Base-by-base conservation (phyloP, 78 protist genomes). In the Emiliania huxleyi region DNA sequence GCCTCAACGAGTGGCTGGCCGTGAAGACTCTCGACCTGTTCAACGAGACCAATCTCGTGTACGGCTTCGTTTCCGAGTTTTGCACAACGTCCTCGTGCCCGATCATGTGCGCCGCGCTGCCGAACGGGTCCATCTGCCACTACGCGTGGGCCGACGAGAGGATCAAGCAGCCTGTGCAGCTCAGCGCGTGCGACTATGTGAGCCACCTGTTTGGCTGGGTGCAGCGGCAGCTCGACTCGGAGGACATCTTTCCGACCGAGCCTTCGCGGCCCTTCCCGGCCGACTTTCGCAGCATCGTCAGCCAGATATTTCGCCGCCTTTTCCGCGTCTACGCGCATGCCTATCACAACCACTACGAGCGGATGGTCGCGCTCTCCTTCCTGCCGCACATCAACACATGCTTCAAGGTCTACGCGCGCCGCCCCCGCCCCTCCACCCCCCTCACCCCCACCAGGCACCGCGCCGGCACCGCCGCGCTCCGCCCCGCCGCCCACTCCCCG, bases 311-410 rank as follows among this genome's bases (percentile, higher is more conserved):
- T 94, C 96, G 95, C 92, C 44, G 99, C 69, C 95, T 98, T 75
- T 97, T 98, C 92, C 96, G 99, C 12, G 98, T 99, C 21, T 99
- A 98, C 52, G 99, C 98, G 0, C 99, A 99, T 91, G 95, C 98
- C 87, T 99, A 98, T 94, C 95, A 97, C 96, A 69, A 94, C 23
- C 99, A 99, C 94, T 97, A 97, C 87, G 87, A 92, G 91, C 15
- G 77, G 73, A 77, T 95, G 29, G 38, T 88, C 6, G 2, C 44
- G 8, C 87, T 95, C 12, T 93, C 55, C 21, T 94, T 69, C 37
- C 95, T 92, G 92, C 75, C 95, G 18, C 96, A 95, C 69, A 49
- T 93, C 48, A 93, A 91, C 92, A 75, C 93, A 0, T 69, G 91
- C 73, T 90, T 91, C 93, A 75, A 92, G 90, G 29, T 19, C 62